Conservation (phyloP, 192 early-diverging fungal species). For the Coemansia sp. region DNA sequence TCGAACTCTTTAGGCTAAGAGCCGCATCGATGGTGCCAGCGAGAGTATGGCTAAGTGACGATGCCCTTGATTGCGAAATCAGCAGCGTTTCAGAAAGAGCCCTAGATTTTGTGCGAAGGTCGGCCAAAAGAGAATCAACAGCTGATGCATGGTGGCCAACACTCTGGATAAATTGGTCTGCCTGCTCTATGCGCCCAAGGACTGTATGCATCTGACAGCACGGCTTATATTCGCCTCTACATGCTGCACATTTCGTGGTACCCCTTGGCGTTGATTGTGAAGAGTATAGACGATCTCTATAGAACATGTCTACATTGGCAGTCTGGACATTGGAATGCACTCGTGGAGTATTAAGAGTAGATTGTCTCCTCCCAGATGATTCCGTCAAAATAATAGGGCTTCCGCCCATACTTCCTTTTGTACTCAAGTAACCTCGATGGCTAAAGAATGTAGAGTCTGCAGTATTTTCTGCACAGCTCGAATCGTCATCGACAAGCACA, state of each 20-base stretch:
- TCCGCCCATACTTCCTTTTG: not conserved
- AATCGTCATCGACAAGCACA: conserved; percentile 42
- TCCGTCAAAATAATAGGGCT: not conserved
- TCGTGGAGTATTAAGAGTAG: not conserved
- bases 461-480: conserved; percentile 32
- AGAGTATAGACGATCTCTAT: not conserved
- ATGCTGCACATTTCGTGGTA: conserved; percentile 1
- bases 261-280: not conserved
- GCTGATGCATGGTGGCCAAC: conserved; percentile 24
- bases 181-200: conserved; percentile 36
- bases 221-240: conserved; percentile 4
- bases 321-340: not conserved
- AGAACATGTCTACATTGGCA: not conserved
- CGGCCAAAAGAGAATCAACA: conserved; percentile 18
- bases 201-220: conserved; percentile 18
- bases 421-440: not conserved
- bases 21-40: conserved; percentile 6
- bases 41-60: conserved; percentile 14
- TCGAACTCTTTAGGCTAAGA: not conserved
- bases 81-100: conserved; percentile 19
- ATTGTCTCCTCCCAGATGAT: not conserved
- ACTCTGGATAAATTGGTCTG: conserved; percentile 23
- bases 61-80: conserved; percentile 27
- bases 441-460: not conserved
- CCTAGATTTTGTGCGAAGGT: conserved; percentile 31